phyloP scores from a whole-genome alignment of 257 asterid species.

The Solanum okadae region DNA sequence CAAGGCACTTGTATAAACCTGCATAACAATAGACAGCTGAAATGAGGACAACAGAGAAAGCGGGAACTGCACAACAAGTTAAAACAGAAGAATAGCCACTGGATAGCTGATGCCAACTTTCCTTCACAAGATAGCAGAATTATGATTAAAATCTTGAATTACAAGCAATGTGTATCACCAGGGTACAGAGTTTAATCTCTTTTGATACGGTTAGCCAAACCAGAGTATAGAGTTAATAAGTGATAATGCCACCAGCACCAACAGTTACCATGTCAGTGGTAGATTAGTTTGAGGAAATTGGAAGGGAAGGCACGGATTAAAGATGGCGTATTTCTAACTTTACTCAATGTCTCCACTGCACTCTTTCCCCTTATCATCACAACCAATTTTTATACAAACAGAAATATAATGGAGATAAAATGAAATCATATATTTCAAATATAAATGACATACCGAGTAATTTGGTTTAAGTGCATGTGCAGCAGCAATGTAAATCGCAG shows the following conservation, averaged over 20 bases:
- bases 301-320: neutral
- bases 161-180: neutral
- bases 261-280: neutral
- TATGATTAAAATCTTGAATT: neutral
- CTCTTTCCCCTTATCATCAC: neutral
- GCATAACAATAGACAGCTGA: conserved; percentile 10
- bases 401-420: conserved; percentile 3
- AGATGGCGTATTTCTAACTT: neutral
- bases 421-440: neutral
- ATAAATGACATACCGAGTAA: conserved; percentile 57
- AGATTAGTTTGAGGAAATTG: neutral
- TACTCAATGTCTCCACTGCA: neutral
- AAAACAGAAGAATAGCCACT: neutral
- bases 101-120: neutral
- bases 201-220: neutral
- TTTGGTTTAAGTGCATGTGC: conserved; percentile 95
- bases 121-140: neutral
- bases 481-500: conserved; percentile 95
- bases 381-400: neutral
- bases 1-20: conserved; percentile 96
- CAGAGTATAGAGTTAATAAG: neutral
- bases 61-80: neutral
- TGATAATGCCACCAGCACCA: neutral
- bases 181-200: neutral
- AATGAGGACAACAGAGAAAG: neutral